Evolutionary conservation across 768 basidiomycete genomes (phyloP).

Genomic region (Russula dissimulans): DNA sequence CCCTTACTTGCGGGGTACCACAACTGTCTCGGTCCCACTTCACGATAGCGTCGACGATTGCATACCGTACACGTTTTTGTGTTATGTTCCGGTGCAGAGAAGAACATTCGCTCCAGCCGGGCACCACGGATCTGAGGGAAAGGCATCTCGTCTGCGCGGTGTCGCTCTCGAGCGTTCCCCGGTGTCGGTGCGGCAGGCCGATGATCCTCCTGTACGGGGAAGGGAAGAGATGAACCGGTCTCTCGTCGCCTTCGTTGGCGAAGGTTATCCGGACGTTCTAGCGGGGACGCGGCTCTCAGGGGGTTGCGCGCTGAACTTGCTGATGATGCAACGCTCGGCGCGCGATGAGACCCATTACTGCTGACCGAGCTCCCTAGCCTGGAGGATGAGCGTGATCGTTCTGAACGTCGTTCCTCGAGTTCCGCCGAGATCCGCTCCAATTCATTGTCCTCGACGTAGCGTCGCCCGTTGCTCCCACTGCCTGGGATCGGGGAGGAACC

Average conservation of each 20-base stretch:
- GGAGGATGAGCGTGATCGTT: constrained; percentile 28
- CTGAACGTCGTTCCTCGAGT: constrained; percentile 54
- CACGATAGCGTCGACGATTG: constrained; percentile 35
- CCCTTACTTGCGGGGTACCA: constrained; percentile 22
- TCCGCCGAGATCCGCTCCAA: constrained; percentile 56
- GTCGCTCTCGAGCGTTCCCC: constrained; percentile 3
- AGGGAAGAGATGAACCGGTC: background rate
- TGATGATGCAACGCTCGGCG: constrained; percentile 16
- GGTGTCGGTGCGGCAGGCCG: constrained; percentile 14
- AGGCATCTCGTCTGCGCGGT: constrained; percentile 36
- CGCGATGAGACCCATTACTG: constrained; percentile 13
- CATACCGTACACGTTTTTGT: constrained; percentile 61
- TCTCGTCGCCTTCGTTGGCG: background rate
- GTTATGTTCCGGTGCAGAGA: constrained; percentile 70
- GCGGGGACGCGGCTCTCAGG: background rate
- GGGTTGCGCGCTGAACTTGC: background rate
- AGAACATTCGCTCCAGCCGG: constrained; percentile 71
- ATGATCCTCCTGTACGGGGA: background rate
- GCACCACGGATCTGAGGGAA: constrained; percentile 81
- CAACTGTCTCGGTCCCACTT: constrained; percentile 20
- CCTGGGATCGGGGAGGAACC: constrained; percentile 31
- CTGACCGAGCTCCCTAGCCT: constrained; percentile 12
- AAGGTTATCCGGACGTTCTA: background rate
- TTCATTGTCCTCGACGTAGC: constrained; percentile 49
- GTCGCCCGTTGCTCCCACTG: constrained; percentile 22